A percentile compares a stretch with the other conserved stretches of the same genome.
Conservation (phyloP, 306 rosid species). For the Cucumis hystrix region DNA sequence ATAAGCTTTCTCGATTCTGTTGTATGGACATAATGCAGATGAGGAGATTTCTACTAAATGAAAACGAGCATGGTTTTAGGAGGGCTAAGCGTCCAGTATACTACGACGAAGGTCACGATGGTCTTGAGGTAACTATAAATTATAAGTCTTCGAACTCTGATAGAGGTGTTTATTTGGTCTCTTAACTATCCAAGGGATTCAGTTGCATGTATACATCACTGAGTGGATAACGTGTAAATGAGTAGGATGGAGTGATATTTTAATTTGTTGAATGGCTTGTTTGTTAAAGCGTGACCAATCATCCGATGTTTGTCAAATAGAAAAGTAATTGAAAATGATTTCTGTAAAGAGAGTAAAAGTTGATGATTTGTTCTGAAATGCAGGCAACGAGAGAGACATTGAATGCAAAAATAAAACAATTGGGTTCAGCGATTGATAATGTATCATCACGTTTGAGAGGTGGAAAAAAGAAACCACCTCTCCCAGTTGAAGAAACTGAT, state of each 20-base stretch:
- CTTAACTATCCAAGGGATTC: background rate
- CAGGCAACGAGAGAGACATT: conserved; percentile 75
- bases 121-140: conserved; percentile 55
- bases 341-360: no score
- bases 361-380: conserved; percentile 7
- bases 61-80: conserved; percentile 78
- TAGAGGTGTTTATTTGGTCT: background rate
- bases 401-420: conserved; percentile 76
- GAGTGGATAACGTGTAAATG: background rate
- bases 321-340: background rate
- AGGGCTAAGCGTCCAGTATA: conserved; percentile 75
- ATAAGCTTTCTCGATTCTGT: background rate
- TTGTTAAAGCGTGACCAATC: background rate
- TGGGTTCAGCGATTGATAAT: conserved; percentile 88
- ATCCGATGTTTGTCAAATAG: no score
- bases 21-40: conserved; percentile 34
- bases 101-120: conserved; percentile 88
- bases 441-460: conserved; percentile 93
- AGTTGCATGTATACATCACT: background rate
- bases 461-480: conserved; percentile 46
- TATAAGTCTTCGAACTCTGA: background rate
- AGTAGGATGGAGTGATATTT: background rate
- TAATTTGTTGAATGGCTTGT: background rate
- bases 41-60: conserved; percentile 66
- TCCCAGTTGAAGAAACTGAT: conserved; percentile 41